Percentiles rank a stretch among this genome's conserved stretches.
Conservation (phyloP, 495 filamentous ascomycete genomes). For the Neurospora cerealis region DNA sequence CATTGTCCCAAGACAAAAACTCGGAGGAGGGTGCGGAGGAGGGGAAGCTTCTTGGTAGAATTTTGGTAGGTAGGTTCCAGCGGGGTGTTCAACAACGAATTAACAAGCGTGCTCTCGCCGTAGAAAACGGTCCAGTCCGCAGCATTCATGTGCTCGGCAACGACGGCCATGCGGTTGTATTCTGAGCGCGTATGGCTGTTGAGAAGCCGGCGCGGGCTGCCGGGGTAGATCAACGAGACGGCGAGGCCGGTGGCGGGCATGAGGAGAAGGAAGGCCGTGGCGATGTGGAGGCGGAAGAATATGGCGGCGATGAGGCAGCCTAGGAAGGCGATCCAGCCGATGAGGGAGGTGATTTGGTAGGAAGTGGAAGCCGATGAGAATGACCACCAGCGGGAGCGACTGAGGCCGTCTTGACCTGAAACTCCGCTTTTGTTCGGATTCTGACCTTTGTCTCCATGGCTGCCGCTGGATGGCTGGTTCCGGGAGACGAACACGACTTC, state of each 20-base stretch:
- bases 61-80: neutral
- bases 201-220: neutral
- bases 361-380: neutral
- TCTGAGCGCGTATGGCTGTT: neutral
- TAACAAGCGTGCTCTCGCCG: neutral
- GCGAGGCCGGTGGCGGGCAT: neutral
- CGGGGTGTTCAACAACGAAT: neutral
- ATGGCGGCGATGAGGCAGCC: neutral
- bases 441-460: too few relatives aligned
- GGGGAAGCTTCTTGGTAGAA: too few relatives aligned
- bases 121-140: neutral
- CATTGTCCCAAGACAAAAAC: neutral
- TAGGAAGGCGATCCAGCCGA: neutral
- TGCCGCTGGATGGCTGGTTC: neutral
- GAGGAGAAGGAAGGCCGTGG: neutral
- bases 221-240: neutral
- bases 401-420: too few relatives aligned
- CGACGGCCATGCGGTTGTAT: neutral
- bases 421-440: too few relatives aligned
- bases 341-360: neutral
- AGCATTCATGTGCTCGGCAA: neutral
- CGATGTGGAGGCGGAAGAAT: neutral
- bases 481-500: neutral
- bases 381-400: too few relatives aligned
- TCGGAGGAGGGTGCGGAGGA: neutral